Evolutionary conservation across 169 alveolate species (phyloP), one percentile per base, ranked within the genome.

Genomic region (Plasmodium yoelii): DNA sequence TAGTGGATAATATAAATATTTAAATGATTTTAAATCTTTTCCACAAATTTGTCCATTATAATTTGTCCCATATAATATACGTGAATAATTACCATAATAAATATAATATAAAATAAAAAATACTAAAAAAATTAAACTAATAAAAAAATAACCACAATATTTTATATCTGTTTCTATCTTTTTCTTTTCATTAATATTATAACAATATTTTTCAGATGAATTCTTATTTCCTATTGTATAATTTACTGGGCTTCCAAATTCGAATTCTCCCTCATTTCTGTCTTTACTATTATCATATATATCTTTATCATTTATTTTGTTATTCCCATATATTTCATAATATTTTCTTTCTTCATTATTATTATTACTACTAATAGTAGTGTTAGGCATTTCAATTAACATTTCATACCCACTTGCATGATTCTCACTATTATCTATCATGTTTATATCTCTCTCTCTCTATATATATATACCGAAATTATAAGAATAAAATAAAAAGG

Each of bases 1-100:
- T 57, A 77, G 28, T 24, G 88, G 88, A 18, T 39, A 77, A 26
- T 77, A 77, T 68, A 77, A 77, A 77, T 77, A 77, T 13, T 63
- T 12, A 24, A 63, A 42, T 6, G 63, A 46, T 39, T 77, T 49
- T 46, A 77, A 34, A 7, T 77, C 47, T 9, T 42, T 77, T 42
- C 88, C 80, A 64, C 88, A 77, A 19, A 64, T 63, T 47, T 77
- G 44, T 9, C 88, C 88, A 77, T 47, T 77, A 60, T 77, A 77
- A 24, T 77, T 77, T 2, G 68, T 77, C n/a, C 88, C 88, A 77
- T 77, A 77, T 34, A 77, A 51, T 19, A 64, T 39, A 9, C 88
- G 72, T 46, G 77, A 65, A 28, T 77, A 77, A 24, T 77, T 26
- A 8, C 88, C 88, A 64, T 77, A 57, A 68, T 77, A 77, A 12